Evolutionary conservation across 192 early-diverging fungal genomes (phyloP), one percentile per base, ranked within the genome.

Genomic region (Ambispora gerdemannii): DNA sequence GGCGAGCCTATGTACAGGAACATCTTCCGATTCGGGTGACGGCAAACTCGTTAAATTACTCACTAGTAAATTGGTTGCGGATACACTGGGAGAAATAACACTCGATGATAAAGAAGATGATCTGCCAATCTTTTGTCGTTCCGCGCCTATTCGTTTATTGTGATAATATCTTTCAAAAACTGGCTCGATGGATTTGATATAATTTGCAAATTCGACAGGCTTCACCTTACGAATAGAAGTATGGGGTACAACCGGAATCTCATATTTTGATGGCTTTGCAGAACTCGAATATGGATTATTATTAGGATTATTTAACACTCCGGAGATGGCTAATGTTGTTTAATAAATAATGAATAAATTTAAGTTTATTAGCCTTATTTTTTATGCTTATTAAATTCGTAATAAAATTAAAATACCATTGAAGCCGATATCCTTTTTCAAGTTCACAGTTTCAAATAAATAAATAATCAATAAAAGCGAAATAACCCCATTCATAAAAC

Each of bases 161-260:
- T 81, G 76, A 52, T 88, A 83, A 67, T 94, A 98, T 63, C 84
- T 83, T 55, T 93, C 93, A 68, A 91, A 93, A 0, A 90, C 88
- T 4, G 87, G 87, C 0, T 82, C 75, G 15, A 95, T 86, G 4
- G 80, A 79, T 8, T 84, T 81, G 22, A 93, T 67, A 70, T 98
- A 98, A 2, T 81, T 81, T 56, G 93, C 90, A 84, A 98, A 98
- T 67, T 98, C 95, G 34, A 78, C 74, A 58, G 73, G 63, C 33
- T 85, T 86, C 13, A 95, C 85, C 63, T 84, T 83, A 8, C 85
- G 83, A 47, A 94, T 84, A 17, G 78, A 67, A 1, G 83, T 84
- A 11, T 85, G 85, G 4, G 85, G 72, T 8, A 88, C 79, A 15
- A 81, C 75, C 6, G 86, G 81, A 56, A 85, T 82, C 70, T 84